phyloP scores from a whole-genome alignment of 331 rosid species.

The Spiraea crenata region DNA sequence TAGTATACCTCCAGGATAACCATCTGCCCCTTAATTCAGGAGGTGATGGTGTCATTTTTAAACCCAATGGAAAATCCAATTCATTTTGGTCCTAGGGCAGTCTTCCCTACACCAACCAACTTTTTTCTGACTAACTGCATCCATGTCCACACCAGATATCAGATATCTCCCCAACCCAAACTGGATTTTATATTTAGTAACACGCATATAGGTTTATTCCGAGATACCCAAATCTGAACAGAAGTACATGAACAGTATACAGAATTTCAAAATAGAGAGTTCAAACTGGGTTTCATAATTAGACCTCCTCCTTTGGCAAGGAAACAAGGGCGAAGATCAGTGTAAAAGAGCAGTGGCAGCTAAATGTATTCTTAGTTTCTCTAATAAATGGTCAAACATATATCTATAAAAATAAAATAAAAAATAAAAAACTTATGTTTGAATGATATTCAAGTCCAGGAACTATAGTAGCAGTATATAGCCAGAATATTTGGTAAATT shows the following conservation, averaged over 20 bases:
- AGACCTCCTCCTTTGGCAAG: not conserved
- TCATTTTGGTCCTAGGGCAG: not conserved
- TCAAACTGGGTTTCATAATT: not conserved
- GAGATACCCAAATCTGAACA: no score
- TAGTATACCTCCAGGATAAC: no score
- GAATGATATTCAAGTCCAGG: not conserved
- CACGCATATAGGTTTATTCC: no score
- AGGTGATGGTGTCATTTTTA: no score
- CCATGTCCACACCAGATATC: not conserved
- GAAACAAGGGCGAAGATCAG: not conserved
- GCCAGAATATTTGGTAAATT: not conserved
- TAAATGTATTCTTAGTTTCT: not conserved
- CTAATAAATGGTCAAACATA: not conserved
- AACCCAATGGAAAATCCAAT: no score
- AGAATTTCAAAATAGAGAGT: no score
- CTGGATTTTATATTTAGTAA: not conserved
- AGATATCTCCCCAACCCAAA: not conserved
- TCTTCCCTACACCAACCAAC: not conserved
- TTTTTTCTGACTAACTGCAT: not conserved
- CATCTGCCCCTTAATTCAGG: no score
- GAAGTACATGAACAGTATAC: no score
- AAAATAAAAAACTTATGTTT: no score
- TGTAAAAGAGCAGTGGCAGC: not conserved
- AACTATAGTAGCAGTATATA: not conserved
- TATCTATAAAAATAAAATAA: not conserved